Evolutionary conservation across 169 alveolate genomes (phyloP).

Genomic region (Plasmodium falciparum): DNA sequence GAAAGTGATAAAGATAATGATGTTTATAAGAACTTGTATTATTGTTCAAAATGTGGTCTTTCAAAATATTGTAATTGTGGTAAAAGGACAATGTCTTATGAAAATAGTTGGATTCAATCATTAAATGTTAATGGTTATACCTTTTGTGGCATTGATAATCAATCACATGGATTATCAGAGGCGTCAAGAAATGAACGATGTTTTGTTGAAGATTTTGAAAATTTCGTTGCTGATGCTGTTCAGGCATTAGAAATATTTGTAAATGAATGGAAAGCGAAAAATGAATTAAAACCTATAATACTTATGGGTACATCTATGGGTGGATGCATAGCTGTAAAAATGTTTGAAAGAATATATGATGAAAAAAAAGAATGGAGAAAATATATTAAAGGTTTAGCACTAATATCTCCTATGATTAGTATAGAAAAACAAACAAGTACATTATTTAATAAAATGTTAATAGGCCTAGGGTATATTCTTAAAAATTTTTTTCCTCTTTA

Average conservation of each 20-base stretch:
- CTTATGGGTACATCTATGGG: constrained; percentile 72
- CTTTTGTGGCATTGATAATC: constrained; percentile 81
- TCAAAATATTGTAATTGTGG: constrained; percentile 63
- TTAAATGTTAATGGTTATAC: constrained; percentile 78
- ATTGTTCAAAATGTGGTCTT: constrained; percentile 63
- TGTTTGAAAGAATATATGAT: constrained; percentile 18
- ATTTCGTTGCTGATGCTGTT: constrained; percentile 77
- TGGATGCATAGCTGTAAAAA: constrained; percentile 60
- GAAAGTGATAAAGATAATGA: background rate
- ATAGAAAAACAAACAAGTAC: constrained; percentile 55
- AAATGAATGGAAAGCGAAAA: constrained; percentile 54
- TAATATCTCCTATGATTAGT: constrained; percentile 53
- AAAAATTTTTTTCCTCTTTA: constrained; percentile 42
- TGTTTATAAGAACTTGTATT: constrained; percentile 10
- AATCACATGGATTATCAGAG: constrained; percentile 84
- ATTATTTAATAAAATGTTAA: constrained; percentile 23
- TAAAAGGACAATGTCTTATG: constrained; percentile 72
- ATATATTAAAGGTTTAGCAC: constrained; percentile 28
- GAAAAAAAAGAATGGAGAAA: constrained; percentile 52
- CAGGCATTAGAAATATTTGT: constrained; percentile 81
- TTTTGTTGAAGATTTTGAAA: constrained; percentile 75
- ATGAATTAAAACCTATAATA: constrained; percentile 51
- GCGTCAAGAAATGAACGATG: constrained; percentile 76
- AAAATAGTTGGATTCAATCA: constrained; percentile 80
- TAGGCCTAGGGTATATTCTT: constrained; percentile 14